These are phyloP conservation scores for Strobilomyces dryophilus DNA, from an alignment of 768 basidiomycete genomes.

Conservation along the genomic window DNA sequence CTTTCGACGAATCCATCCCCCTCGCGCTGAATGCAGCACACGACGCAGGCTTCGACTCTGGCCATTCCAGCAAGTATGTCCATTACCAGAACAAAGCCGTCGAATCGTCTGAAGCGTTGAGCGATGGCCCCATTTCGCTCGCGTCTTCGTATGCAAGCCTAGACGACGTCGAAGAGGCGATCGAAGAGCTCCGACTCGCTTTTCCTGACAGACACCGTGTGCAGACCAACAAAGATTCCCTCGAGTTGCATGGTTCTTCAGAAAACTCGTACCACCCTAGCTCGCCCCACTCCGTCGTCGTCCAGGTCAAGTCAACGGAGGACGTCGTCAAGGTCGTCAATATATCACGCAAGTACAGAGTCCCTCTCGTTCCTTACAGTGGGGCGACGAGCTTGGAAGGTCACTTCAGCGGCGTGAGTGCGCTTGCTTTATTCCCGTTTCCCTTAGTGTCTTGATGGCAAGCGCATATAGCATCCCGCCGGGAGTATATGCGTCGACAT, in stretches of 20 bases:
- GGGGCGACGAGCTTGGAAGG: slow-evolving; percentile 89
- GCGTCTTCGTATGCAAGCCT: slow-evolving; percentile 41
- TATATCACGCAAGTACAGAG: slow-evolving; percentile 63
- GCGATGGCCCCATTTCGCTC: slow-evolving; percentile 1
- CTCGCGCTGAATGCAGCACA: background rate
- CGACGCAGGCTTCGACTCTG: background rate
- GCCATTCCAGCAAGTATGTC: background rate
- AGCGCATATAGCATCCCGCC: slow-evolving; percentile 29
- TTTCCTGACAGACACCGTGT: slow-evolving; percentile 48
- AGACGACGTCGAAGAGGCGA: slow-evolving; percentile 46
- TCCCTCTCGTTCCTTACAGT: slow-evolving; percentile 79
- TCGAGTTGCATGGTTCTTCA: slow-evolving; percentile 60
- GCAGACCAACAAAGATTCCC: slow-evolving; percentile 45
- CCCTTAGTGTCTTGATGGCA: slow-evolving; percentile 3
- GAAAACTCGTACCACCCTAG: slow-evolving; percentile 65
- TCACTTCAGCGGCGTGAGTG: slow-evolving; percentile 69
- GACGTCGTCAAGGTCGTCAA: slow-evolving; percentile 82
- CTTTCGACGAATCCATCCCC: slow-evolving; percentile 3
- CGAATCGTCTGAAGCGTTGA: background rate
- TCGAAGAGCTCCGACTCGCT: slow-evolving; percentile 44
- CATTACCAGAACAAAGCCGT: slow-evolving; percentile 4
- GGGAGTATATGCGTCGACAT: slow-evolving; percentile 69
- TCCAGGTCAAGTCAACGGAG: slow-evolving; percentile 61
- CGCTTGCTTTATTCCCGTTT: background rate
- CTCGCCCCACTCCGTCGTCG: slow-evolving; percentile 53